These are phyloP conservation scores for Cercospora berteroae DNA, from an alignment of 2,329 filamentous ascomycete species.

Conservation along the genomic window DNA sequence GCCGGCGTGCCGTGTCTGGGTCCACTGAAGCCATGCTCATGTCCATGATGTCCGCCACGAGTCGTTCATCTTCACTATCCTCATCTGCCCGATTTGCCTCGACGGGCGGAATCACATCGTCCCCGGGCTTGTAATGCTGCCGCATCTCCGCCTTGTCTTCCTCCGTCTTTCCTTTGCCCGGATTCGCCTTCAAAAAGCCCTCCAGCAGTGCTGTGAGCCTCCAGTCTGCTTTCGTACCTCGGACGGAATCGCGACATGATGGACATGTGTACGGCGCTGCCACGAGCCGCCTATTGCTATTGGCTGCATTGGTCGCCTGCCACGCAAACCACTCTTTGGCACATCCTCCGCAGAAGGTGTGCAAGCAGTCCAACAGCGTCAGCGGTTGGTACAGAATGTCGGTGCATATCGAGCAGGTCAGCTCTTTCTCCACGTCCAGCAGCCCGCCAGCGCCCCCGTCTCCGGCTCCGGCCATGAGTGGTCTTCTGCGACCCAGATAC, in stretches of 20 bases:
- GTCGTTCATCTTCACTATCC: conserved; percentile 59
- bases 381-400: conserved; percentile 56
- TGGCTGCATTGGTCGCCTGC: conserved; percentile 63
- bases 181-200: conserved; percentile 79
- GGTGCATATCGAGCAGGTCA: conserved; percentile 96
- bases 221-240: conserved; percentile 85
- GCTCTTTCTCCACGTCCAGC: conserved; percentile 80
- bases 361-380: conserved; percentile 42
- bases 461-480: conserved; percentile 13
- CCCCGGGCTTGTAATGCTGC: conserved; percentile 74
- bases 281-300: conserved; percentile 30
- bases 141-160: conserved; percentile 75
- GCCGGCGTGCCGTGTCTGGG: conserved; percentile 29
- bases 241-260: conserved; percentile 81
- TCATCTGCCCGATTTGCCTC: conserved; percentile 54
- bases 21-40: conserved; percentile 69
- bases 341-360: conserved; percentile 90
- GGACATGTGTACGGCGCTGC: conserved; percentile 77
- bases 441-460: conserved; percentile 18
- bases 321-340: conserved; percentile 93
- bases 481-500: background rate
- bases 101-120: conserved; percentile 70
- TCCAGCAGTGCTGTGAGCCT: conserved; percentile 86
- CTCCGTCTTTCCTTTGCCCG: conserved; percentile 66
- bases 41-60: conserved; percentile 70